Evolutionary conservation across 164 flowering plant genomes (phyloP).

Genomic region (Houttuynia cordata): DNA sequence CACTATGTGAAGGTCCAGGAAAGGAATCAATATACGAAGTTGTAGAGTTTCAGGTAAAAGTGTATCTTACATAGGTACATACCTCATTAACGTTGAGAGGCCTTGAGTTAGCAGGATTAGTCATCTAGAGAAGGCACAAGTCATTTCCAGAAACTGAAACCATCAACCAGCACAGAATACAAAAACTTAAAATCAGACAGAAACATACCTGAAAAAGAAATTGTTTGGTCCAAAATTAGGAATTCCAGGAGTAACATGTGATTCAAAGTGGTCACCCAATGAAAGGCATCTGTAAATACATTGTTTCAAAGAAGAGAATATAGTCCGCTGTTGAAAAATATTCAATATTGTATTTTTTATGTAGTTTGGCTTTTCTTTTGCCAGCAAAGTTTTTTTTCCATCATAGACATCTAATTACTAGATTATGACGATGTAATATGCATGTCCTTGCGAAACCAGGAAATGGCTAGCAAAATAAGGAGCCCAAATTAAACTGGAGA

Average conservation of each 20-base stretch:
- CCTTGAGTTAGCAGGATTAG: constrained; percentile 7
- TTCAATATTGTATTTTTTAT: no score
- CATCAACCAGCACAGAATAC: neutral
- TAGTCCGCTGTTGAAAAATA: neutral
- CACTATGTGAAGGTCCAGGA: no score
- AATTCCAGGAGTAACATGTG: constrained; percentile 6
- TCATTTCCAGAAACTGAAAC: neutral
- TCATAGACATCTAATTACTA: neutral
- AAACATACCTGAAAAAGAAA: constrained; percentile 7
- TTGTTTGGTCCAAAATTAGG: constrained; percentile 5
- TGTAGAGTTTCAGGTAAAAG: no score
- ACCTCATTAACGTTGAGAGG: constrained; percentile 7
- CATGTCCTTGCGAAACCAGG: neutral
- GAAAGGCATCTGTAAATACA: constrained; percentile 4
- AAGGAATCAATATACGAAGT: no score
- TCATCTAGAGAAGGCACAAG: neutral
- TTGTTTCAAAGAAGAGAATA: neutral
- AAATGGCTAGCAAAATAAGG: neutral
- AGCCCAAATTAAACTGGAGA: neutral
- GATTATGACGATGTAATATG: neutral
- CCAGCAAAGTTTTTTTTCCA: neutral
- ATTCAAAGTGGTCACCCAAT: constrained; percentile 9
- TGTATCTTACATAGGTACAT: neutral
- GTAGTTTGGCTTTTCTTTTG: no score
- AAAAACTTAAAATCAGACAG: neutral